Percentiles rank a stretch among this genome's conserved stretches.
phyloP scores from a whole-genome alignment of 768 basidiomycete genomes.

The Russula earlei region DNA sequence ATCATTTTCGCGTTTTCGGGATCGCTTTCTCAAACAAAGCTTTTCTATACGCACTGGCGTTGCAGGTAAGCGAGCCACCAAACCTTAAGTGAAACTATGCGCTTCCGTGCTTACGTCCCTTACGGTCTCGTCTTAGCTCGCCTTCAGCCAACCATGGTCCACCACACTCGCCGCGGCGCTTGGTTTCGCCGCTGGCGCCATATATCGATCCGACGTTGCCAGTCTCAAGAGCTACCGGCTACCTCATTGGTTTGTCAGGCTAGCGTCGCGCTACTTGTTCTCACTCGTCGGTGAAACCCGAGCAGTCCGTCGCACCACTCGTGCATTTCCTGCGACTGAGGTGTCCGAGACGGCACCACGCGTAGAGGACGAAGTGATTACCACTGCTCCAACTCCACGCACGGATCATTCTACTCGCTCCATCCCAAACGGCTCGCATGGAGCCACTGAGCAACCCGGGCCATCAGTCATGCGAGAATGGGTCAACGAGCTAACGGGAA shows the following conservation, averaged over 20 bases:
- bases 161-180: constrained; percentile 52
- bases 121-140: constrained; percentile 39
- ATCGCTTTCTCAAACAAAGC: constrained; percentile 68
- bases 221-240: constrained; percentile 75
- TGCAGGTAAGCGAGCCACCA: constrained; percentile 43
- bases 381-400: constrained; percentile 42
- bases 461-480: constrained; percentile 61
- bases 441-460: constrained; percentile 4
- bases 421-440: constrained; percentile 9
- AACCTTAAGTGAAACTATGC: not conserved
- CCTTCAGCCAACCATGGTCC: constrained; percentile 55
- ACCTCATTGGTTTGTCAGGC: constrained; percentile 44
- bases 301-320: constrained; percentile 47
- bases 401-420: constrained; percentile 13
- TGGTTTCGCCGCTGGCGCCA: constrained; percentile 60
- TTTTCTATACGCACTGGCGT: constrained; percentile 58
- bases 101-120: not conserved
- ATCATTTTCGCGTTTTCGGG: constrained; percentile 69
- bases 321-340: constrained; percentile 8
- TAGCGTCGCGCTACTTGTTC: constrained; percentile 47
- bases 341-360: constrained; percentile 12
- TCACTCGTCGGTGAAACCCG: constrained; percentile 63
- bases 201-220: constrained; percentile 78
- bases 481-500: constrained; percentile 71
- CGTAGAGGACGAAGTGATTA: constrained; percentile 51